These are phyloP conservation scores for Trifolium dubium DNA, from an alignment of 306 rosid genomes.

Conservation along the genomic window DNA sequence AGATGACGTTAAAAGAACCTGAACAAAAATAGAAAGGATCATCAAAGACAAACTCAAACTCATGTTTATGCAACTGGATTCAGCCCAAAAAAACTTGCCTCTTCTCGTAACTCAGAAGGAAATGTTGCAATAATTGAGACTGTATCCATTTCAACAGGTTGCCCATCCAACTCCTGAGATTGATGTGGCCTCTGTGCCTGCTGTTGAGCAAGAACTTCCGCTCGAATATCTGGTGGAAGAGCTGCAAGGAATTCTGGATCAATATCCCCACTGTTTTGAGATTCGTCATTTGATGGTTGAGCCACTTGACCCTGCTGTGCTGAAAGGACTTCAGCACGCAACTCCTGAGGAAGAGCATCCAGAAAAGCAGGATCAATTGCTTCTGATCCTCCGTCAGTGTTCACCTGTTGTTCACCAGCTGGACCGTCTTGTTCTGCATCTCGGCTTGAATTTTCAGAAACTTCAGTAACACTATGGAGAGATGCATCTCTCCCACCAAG, in stretches of 20 bases:
- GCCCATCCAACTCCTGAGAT: constrained; percentile 97
- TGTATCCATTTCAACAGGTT: constrained; percentile 97
- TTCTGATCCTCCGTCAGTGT: constrained; percentile 77
- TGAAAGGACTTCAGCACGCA: constrained; percentile 97
- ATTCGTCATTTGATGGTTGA: constrained; percentile 70
- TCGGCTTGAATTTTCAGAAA: constrained; percentile 88
- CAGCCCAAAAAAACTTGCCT: constrained; percentile 57
- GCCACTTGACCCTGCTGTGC: constrained; percentile 91
- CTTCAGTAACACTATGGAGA: constrained; percentile 91
- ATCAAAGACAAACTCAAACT: constrained; percentile 32
- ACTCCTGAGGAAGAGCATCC: constrained; percentile 96
- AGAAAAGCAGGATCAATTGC: constrained; percentile 96
- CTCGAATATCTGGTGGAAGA: constrained; percentile 95
- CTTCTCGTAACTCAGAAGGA: constrained; percentile 96
- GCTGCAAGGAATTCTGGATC: constrained; percentile 99
- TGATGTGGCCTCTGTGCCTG: constrained; percentile 94
- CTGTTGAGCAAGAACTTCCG: constrained; percentile 97
- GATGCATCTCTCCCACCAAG: constrained; percentile 80
- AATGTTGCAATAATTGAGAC: constrained; percentile 98
- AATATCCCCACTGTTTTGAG: constrained; percentile 81
- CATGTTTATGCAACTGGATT: not conserved
- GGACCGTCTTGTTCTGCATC: constrained; percentile 87
- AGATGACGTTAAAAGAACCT: constrained; percentile 96
- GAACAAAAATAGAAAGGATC: constrained; percentile 24
- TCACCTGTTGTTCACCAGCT: constrained; percentile 71